phyloP scores from a whole-genome alignment of 345 rosid genomes.

The Geranium brycei region DNA sequence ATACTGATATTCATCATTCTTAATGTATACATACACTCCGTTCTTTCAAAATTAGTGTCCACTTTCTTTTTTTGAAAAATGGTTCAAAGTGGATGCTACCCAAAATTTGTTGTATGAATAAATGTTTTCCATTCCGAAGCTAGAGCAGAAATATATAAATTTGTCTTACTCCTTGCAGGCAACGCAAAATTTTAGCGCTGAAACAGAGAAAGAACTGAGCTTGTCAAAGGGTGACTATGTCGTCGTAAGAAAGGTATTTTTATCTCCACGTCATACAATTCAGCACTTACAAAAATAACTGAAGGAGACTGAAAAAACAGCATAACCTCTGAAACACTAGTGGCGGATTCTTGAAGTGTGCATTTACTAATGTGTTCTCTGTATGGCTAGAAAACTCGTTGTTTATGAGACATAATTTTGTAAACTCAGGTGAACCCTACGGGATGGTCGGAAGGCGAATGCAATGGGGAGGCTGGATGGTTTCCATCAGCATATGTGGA shows the following conservation, averaged over 20 bases:
- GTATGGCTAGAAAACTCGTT: too few relatives aligned
- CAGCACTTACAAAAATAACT: background rate
- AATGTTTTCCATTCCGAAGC: background rate
- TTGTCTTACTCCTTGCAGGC: constrained; percentile 35
- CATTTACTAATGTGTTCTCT: too few relatives aligned
- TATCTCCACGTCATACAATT: background rate
- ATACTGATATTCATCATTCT: background rate
- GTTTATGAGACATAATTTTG: too few relatives aligned
- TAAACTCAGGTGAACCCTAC: constrained; percentile 48
- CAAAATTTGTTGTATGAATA: background rate
- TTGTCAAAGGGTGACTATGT: constrained; percentile 71
- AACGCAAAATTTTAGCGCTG: constrained; percentile 51
- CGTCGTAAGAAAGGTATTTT: constrained; percentile 73
- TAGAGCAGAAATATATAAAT: background rate
- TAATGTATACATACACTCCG: too few relatives aligned
- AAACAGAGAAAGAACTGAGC: constrained; percentile 83
- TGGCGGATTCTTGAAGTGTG: too few relatives aligned
- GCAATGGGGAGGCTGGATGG: constrained; percentile 94
- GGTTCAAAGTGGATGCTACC: too few relatives aligned
- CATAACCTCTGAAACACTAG: too few relatives aligned
- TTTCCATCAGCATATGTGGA: constrained; percentile 77
- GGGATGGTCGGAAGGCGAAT: constrained; percentile 98
- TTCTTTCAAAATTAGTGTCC: too few relatives aligned
- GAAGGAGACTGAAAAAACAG: too few relatives aligned
- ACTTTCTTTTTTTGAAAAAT: too few relatives aligned